Evolutionary conservation across 306 rosid genomes (phyloP).

Genomic region (Corylus americana): DNA sequence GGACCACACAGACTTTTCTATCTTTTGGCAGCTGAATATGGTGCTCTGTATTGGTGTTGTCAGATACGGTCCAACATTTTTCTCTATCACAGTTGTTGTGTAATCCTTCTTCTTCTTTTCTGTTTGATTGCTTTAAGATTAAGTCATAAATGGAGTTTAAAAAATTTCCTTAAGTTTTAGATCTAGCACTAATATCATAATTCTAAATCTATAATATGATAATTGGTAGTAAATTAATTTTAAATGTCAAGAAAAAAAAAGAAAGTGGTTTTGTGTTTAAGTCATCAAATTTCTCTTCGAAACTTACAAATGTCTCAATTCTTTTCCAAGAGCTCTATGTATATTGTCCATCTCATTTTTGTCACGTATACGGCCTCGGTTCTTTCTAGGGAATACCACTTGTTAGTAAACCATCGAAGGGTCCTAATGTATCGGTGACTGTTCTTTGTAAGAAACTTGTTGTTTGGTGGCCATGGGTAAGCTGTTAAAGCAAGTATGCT

Average conservation of each 20-base stretch:
- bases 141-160: neutral
- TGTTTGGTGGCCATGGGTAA: constrained; percentile 94
- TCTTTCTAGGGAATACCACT: constrained; percentile 78
- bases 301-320: constrained; percentile 21
- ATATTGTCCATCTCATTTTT: neutral
- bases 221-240: neutral
- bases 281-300: constrained; percentile 10
- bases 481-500: constrained; percentile 23
- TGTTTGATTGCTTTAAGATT: neutral
- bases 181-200: neutral
- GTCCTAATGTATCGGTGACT: constrained; percentile 79
- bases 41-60: neutral
- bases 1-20: neutral
- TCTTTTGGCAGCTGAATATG: neutral
- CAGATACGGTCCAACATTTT: neutral
- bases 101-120: neutral
- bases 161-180: neutral
- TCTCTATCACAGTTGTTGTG: neutral
- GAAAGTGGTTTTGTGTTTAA: neutral
- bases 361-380: constrained; percentile 16
- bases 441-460: constrained; percentile 72
- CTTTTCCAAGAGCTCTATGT: neutral
- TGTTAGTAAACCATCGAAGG: constrained; percentile 49
- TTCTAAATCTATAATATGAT: neutral
- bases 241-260: neutral